Evolutionary conservation across 163 green algal species (phyloP), one percentile per base, ranked within the genome.

Genomic region (Picocystis sp.): DNA sequence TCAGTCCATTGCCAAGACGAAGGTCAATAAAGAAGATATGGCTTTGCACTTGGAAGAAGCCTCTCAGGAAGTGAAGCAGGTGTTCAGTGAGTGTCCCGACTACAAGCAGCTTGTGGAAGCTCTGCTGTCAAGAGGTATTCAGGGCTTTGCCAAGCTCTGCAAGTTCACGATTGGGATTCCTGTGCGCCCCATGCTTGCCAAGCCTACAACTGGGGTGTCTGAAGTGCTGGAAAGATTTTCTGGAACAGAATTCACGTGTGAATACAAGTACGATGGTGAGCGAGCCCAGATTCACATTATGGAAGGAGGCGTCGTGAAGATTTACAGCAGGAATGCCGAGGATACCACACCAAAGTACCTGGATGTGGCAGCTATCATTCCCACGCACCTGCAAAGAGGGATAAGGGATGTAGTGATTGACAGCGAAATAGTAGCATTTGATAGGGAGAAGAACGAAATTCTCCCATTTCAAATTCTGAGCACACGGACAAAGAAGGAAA

Each of bases 201-300:
- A 97, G 72, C 74, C 84, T 44, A 84, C 81, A 22, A 86, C 57
- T 1, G 80, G 79, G 23, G 74, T 89, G 43, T 51, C 48, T 2
- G 78, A 92, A 67, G 81, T 96, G 44, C 72, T 97, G 45, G 82
- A 94, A 50, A 89, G 88, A 63, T 96, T 94, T 64, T 57, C 66
- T 2, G 69, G 78, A 52, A 51, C 56, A 11, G 74, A 84, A 55
- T 95, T 97, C 68, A 93, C 83, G 10, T 93, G 81, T 61, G 87
- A 98, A 67, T 98, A 94, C 78, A 98, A 98, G 72, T 98, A 98
- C 57, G 89, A 98, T 65, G 89, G 89, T 1, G 87, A 97, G 71
- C 66, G 88, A 2, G 83, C 82, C 10, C 87, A 96, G 69, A 71
- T 80, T 17, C 47, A 59, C 19, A 25, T 58, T 22, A 23, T 58